Evolutionary conservation across 306 rosid genomes (phyloP).

Genomic region (Casuarina glauca): DNA sequence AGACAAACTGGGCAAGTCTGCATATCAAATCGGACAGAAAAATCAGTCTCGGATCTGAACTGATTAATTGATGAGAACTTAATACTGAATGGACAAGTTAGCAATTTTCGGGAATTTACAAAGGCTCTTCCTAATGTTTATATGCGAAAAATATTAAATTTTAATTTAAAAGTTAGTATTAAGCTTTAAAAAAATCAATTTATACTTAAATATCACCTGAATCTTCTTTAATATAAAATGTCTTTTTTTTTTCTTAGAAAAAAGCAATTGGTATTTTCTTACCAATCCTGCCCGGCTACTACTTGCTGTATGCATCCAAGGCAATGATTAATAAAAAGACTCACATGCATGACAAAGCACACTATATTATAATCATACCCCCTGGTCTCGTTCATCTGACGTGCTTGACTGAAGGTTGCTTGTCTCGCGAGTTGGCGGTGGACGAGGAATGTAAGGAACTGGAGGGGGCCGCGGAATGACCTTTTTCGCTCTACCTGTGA

Average conservation of each 20-base stretch:
- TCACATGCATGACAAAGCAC: background rate
- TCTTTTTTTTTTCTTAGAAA: background rate
- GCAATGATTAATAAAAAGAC: conserved; percentile 2
- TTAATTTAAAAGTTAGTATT: too few species aligned
- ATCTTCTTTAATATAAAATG: background rate
- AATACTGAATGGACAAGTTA: background rate
- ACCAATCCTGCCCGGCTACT: background rate
- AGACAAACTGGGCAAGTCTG: conserved; percentile 85
- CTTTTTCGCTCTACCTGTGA: conserved; percentile 59
- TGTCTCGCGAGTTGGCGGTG: conserved; percentile 28
- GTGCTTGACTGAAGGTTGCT: conserved; percentile 31
- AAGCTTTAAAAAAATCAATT: too few species aligned
- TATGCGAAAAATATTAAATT: too few species aligned
- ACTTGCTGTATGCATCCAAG: background rate
- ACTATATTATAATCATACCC: conserved; percentile 34
- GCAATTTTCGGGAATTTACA: background rate
- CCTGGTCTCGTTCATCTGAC: conserved; percentile 49
- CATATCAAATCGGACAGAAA: conserved; percentile 13
- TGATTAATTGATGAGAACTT: background rate
- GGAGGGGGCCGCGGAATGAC: conserved; percentile 73
- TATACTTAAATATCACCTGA: too few species aligned
- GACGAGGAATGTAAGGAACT: conserved; percentile 41
- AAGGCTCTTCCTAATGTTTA: background rate
- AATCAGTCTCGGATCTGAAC: background rate
- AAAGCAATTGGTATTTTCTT: background rate